Percentiles rank a stretch among this genome's conserved stretches.
These are phyloP conservation scores for Candida sp. DNA, from an alignment of 1,139 yeast genomes.

Conservation along the genomic window DNA sequence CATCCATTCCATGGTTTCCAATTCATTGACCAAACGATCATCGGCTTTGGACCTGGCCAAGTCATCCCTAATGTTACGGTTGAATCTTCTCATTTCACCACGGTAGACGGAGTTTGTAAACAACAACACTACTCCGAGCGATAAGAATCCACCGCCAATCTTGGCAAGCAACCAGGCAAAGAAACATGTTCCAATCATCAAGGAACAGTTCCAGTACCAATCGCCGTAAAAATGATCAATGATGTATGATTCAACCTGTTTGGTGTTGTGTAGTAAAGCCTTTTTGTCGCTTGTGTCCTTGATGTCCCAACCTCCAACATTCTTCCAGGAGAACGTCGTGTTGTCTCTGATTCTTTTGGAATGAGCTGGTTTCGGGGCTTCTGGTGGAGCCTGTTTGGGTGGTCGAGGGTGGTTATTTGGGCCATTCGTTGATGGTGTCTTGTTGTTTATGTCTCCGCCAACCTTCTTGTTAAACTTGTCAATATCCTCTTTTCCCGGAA, in stretches of 20 bases:
- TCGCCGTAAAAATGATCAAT: conserved; percentile 73
- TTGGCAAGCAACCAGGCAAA: conserved; percentile 68
- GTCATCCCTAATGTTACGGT: conserved; percentile 74
- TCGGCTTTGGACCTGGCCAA: conserved; percentile 63
- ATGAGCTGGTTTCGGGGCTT: conserved; percentile 17
- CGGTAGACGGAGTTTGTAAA: conserved; percentile 70
- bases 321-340: conserved; percentile 45
- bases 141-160: conserved; percentile 60
- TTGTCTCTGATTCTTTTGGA: conserved; percentile 25
- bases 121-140: conserved; percentile 60
- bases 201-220: conserved; percentile 69
- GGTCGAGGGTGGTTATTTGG: conserved; percentile 8
- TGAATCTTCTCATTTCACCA: conserved; percentile 73
- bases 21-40: conserved; percentile 61
- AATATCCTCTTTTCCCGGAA: conserved; percentile 31
- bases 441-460: conserved; percentile 18
- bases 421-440: conserved; percentile 6
- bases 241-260: conserved; percentile 58
- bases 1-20: conserved; percentile 82
- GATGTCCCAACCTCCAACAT: conserved; percentile 46
- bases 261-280: conserved; percentile 26
- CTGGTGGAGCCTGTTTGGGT: conserved; percentile 7
- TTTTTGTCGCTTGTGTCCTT: conserved; percentile 26
- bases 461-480: conserved; percentile 31
- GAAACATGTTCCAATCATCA: conserved; percentile 72